Base-by-base conservation (phyloP, 257 asterid genomes). In the Agastache rugosa region DNA sequence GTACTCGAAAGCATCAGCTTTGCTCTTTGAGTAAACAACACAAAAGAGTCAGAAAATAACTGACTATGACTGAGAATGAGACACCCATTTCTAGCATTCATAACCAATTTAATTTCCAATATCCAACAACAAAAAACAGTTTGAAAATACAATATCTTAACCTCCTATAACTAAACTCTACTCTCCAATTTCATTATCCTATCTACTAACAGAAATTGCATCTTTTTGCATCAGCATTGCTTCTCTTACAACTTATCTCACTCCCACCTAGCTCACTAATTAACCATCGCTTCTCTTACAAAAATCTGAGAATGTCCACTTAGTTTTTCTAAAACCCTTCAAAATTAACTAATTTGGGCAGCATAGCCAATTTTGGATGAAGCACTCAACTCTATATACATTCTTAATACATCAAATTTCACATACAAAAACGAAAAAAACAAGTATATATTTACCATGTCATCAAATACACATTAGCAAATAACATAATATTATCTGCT, bases 1-100 rank as follows among this genome's bases (percentile, higher is more conserved):
- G 47, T 90, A 95, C 92, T 95, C 98, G 83, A 95, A 95, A 20
- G 97, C 98, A 80, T 92, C 98, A 1, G 98, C 99, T 87, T 95
- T 95, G 88, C 98, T 95, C 99, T 92, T 80, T 69, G 71, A 76
- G 11, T 37, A 68, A 70, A 65, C 14, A 72, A 72, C 25, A 19
- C 17, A 1, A 45, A 10, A 48, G 54, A 69, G 37, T 69, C 64
- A 71, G 73, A 44, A 50, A 63, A 7, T n/a, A 42, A 51, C 3
- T 39, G 48, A 34, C 34, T 54, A 50, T 10, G n/a, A n/a, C n/a
- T n/a, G 29, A 25, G 29, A 25, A 25, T 25, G 14, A 58, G 53
- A 51, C 23, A 31, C 63, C 73, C 34, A 42, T 4, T 51, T 66
- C 75, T 71, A 58, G 65, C 78, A 67, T 58, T 78, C 63, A 25